A percentile compares a stretch with the other conserved stretches of the same genome.
Conservation (phyloP, 2,329 filamentous ascomycete genomes). For the Fusarium cyanostomum region DNA sequence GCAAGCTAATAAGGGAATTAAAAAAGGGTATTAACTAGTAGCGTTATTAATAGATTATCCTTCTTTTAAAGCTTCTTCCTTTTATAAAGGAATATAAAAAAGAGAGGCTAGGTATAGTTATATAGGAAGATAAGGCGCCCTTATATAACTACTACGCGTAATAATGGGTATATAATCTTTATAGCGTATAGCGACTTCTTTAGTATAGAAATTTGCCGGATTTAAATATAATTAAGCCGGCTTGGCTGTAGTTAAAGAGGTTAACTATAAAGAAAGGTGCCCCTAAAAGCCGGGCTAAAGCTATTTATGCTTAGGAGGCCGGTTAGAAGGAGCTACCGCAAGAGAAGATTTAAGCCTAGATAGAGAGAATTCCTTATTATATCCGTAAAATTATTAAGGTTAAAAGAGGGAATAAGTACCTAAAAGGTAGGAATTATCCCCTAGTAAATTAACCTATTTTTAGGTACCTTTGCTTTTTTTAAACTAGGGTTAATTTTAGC, state of each 20-base stretch:
- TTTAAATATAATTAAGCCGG: not conserved
- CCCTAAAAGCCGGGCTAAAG: not conserved
- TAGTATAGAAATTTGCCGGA: not conserved
- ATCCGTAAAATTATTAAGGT: no score
- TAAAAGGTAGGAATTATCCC: no score
- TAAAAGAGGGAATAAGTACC: no score
- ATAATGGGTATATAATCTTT: not conserved
- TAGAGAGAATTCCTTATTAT: no score
- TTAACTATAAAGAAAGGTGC: not conserved
- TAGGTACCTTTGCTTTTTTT: no score
- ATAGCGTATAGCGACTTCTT: not conserved
- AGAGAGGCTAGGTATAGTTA: conserved; percentile 7
- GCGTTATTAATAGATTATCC: conserved; percentile 24
- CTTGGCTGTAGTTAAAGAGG: conserved; percentile 1
- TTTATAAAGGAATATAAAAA: conserved; percentile 22
- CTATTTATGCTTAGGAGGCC: not conserved
- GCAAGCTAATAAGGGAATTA: conserved; percentile 13
- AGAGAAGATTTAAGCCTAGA: no score
- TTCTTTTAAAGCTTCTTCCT: conserved; percentile 26
- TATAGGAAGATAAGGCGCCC: conserved; percentile 3
- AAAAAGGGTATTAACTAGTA: conserved; percentile 25
- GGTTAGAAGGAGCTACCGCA: no score
- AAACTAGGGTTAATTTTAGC: not conserved
- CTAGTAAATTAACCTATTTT: not conserved
- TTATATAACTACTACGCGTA: not conserved